Percentiles rank a stretch among this genome's conserved stretches.
Conservation (phyloP, 2,329 filamentous ascomycete genomes). For the Cladophialophora bantiana region DNA sequence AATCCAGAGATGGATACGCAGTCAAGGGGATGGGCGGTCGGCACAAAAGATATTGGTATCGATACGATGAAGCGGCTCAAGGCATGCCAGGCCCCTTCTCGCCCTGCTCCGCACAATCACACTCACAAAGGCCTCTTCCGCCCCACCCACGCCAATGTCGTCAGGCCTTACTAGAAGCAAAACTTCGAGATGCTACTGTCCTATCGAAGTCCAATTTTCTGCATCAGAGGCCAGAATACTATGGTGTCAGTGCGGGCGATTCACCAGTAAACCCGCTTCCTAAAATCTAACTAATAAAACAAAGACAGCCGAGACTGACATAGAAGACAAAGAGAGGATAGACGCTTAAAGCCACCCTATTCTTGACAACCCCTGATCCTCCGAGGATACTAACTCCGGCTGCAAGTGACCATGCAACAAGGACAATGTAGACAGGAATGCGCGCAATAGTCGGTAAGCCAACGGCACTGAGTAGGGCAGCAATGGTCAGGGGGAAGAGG, state of each 20-base stretch:
- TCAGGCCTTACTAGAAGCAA: not conserved
- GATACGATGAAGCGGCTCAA: constrained; percentile 5
- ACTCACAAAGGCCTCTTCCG: not conserved
- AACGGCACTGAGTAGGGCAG: constrained; percentile 84
- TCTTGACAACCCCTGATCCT: constrained; percentile 93
- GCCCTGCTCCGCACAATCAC: constrained; percentile 3
- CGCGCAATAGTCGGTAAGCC: constrained; percentile 79
- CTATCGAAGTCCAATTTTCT: not conserved
- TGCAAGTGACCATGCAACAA: constrained; percentile 91
- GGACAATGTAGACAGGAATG: constrained; percentile 87
- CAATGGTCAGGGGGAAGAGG: constrained; percentile 93
- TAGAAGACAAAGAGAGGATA: constrained; percentile 97
- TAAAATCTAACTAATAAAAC: constrained; percentile 82
- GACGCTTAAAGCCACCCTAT: constrained; percentile 89
- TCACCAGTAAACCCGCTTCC: not conserved
- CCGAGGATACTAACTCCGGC: constrained; percentile 95
- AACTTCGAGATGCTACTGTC: not conserved
- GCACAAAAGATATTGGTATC: not conserved
- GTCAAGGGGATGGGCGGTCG: not conserved
- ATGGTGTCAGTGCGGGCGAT: not conserved
- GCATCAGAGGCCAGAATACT: not conserved
- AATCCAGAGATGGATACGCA: constrained; percentile 1
- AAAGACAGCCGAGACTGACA: constrained; percentile 87
- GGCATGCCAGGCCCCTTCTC: constrained; percentile 3
- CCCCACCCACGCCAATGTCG: constrained; percentile 5